These are phyloP conservation scores for Phaeosphaeria sp. DNA, from an alignment of 2,329 filamentous ascomycete genomes.

Conservation along the genomic window DNA sequence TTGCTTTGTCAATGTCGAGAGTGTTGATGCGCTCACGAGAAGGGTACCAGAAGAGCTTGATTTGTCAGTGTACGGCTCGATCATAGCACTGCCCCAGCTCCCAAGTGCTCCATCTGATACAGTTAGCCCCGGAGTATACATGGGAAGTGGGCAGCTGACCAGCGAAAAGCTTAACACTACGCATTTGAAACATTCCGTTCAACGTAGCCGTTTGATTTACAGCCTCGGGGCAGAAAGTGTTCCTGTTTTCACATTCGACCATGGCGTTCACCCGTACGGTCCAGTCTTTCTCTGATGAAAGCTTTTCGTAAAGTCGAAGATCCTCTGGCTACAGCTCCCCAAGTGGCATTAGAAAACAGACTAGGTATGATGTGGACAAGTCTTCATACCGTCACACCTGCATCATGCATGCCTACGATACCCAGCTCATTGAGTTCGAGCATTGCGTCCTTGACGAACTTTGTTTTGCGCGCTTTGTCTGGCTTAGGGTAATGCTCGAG, in stretches of 20 bases:
- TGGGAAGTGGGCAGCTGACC: conserved; percentile 49
- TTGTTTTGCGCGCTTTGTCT: conserved; percentile 58
- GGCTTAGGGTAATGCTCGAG: conserved; percentile 65
- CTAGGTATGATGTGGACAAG: neutral
- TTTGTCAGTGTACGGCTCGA: conserved; percentile 73
- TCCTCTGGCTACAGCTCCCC: conserved; percentile 51
- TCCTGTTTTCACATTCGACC: conserved; percentile 69
- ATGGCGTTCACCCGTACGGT: conserved; percentile 71
- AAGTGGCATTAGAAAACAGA: neutral
- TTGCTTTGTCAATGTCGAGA: conserved; percentile 60
- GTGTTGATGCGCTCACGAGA: conserved; percentile 67
- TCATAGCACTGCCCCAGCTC: conserved; percentile 73
- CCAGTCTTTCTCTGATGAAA: conserved; percentile 62
- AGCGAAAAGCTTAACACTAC: conserved; percentile 73
- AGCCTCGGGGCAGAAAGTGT: conserved; percentile 66
- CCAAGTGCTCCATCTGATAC: conserved; percentile 69
- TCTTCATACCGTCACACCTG: conserved; percentile 57
- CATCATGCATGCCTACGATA: conserved; percentile 73
- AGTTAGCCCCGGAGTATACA: conserved; percentile 13
- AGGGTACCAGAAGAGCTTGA: conserved; percentile 68
- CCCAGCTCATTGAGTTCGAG: conserved; percentile 67
- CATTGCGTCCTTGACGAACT: conserved; percentile 67
- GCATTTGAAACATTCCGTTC: conserved; percentile 62
- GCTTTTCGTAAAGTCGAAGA: conserved; percentile 60
- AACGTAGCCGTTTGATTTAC: conserved; percentile 53